A percentile compares a stretch with the other conserved stretches of the same genome.
These are phyloP conservation scores for Cutaneotrichosporon sp. DNA, from an alignment of 1,284 basidiomycete genomes.

Conservation along the genomic window DNA sequence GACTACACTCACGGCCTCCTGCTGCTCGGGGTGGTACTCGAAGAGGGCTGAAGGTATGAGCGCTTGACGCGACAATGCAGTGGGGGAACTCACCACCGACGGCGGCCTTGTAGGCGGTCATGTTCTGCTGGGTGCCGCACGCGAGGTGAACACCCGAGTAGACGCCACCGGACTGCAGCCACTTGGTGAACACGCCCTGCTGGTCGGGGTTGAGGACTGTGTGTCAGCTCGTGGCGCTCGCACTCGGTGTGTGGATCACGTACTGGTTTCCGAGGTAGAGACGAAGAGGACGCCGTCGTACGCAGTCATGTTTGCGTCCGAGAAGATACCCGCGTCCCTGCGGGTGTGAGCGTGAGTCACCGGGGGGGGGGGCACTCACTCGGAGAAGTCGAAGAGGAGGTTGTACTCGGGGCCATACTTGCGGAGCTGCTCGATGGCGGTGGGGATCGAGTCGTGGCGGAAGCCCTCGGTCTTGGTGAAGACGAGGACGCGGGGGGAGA, in stretches of 20 bases:
- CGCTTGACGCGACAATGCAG: background rate
- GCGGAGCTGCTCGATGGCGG: constrained; percentile 62
- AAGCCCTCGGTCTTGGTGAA: constrained; percentile 51
- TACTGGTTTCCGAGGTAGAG: constrained; percentile 66
- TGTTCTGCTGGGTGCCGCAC: constrained; percentile 67
- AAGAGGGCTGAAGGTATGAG: constrained; percentile 59
- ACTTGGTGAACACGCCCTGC: constrained; percentile 65
- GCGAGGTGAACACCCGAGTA: constrained; percentile 59
- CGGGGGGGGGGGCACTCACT: constrained; percentile 49
- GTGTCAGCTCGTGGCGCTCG: background rate
- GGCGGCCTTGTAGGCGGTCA: constrained; percentile 63
- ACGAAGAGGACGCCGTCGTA: constrained; percentile 73
- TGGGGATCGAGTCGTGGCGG: constrained; percentile 76
- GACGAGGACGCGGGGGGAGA: constrained; percentile 39
- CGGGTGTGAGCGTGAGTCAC: background rate
- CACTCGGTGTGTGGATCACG: constrained; percentile 20
- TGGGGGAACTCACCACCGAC: constrained; percentile 53
- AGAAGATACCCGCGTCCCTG: constrained; percentile 62
- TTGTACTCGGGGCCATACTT: constrained; percentile 47
- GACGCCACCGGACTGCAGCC: constrained; percentile 60
- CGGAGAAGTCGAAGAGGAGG: constrained; percentile 65
- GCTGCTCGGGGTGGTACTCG: constrained; percentile 71
- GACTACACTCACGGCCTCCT: constrained; percentile 54
- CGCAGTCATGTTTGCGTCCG: constrained; percentile 58
- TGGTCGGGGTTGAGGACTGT: constrained; percentile 65